Evolutionary conservation across 2,329 filamentous ascomycete genomes (phyloP), one percentile per base, ranked within the genome.

Genomic region (Cercospora sp.): DNA sequence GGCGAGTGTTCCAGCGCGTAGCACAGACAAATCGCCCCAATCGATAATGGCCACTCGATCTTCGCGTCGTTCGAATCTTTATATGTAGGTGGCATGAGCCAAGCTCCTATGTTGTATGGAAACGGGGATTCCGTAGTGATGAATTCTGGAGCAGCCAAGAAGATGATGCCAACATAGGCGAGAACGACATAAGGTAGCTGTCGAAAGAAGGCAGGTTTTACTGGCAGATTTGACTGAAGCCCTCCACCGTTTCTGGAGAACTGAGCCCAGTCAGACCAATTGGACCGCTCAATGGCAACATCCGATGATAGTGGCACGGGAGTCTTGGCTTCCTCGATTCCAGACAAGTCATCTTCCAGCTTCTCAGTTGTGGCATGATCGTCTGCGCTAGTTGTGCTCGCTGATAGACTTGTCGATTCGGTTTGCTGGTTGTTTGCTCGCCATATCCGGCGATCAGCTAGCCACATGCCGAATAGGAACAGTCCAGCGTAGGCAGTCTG

Each of bases 381-480:
- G 20, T 13, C 20, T 23, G 48, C 18, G 8, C 8, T 16, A 4
- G 16, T 1, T 9, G 16, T 3, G 1, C 39, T 3, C 16, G 5
- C 8, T 10, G 26, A 0, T 5, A 9, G 3, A 31, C 1, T n/a
- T 33, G 28, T 58, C 16, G 12, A 12, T 5, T 16, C 7, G n/a
- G 31, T 5, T 5, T 36, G 30, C n/a, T 39, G 3, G 10, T 13
- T 2, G 5, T 16, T 13, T 5, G n/a, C 20, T 23, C 33, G 58
- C 12, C 28, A 9, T 3, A 55, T 31, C 5, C 18, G 45, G 5
- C 62, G 26, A 12, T 64, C 62, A 13, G 62, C 62, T 31, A 64
- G 26, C 62, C 62, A 64, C 62, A 64, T 64, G 30, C 62, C 62
- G 26, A 45, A 42, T 18, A 58, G 16, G 18, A 64, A 64, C 9